Conservation (phyloP, 352 stramenopile species). For the Pythium phragmiticola region DNA sequence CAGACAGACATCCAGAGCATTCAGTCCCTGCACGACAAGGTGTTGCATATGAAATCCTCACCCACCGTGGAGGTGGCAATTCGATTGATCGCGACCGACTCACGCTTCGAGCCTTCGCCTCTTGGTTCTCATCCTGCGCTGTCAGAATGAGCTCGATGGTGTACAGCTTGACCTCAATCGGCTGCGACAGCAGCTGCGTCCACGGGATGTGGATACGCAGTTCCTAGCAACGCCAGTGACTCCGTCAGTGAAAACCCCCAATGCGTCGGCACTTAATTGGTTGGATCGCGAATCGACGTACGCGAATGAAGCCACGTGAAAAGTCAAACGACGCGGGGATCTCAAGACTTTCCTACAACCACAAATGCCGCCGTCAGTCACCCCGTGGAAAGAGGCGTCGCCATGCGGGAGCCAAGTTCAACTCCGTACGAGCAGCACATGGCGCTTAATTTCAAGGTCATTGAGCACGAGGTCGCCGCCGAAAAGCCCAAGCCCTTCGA, state of each 20-base stretch:
- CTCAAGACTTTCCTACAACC: slow-evolving; percentile 68
- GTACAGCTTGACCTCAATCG: slow-evolving; percentile 88
- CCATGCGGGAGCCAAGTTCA: slow-evolving; percentile 3
- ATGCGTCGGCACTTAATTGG: too few relatives aligned
- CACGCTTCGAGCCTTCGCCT: slow-evolving; percentile 6
- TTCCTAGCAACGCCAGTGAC: slow-evolving; percentile 37
- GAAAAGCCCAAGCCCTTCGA: slow-evolving; percentile 84
- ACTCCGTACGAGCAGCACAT: slow-evolving; percentile 51
- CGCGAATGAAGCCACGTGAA: slow-evolving; percentile 80
- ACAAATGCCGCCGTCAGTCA: neutral
- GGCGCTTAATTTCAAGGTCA: slow-evolving; percentile 87
- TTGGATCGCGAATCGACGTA: slow-evolving; percentile 23
- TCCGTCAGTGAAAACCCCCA: neutral
- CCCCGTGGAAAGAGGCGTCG: neutral
- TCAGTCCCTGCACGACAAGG: neutral
- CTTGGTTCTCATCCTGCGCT: slow-evolving; percentile 32
- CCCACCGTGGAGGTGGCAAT: slow-evolving; percentile 5
- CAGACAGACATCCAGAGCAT: neutral
- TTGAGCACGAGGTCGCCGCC: slow-evolving; percentile 86
- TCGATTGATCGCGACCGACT: slow-evolving; percentile 25
- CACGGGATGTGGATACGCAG: slow-evolving; percentile 88
- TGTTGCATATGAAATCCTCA: neutral
- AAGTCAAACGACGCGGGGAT: slow-evolving; percentile 88
- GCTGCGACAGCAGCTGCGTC: slow-evolving; percentile 84
- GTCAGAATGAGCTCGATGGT: slow-evolving; percentile 88